Base-by-base conservation (phyloP, 768 basidiomycete species). In the Paxillus rubicundulus region DNA sequence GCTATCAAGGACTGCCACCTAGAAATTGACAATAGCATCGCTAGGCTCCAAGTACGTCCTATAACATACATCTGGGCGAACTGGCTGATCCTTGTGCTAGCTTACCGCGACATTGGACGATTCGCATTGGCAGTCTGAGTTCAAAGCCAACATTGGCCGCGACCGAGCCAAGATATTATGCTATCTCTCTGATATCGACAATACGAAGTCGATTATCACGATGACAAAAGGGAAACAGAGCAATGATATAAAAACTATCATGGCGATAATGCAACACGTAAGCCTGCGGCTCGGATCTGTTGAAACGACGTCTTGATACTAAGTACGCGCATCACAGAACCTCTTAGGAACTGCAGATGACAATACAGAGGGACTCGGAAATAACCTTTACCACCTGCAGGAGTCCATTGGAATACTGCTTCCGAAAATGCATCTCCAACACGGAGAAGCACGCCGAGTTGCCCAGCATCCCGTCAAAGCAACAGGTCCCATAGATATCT, bases 201-300 rank as follows among this genome's bases (percentile, higher is more conserved):
- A 77, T 52, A 63, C 65, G 21, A 73, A 77, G 52, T 64, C 60
- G 0, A 64, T 78, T 45, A 65, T 71, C 7, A 63, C 65, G 9
- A 67, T 66, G 36, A 61, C 67, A 28, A 56, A 74, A 30, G 53
- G 61, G 45, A 71, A 71, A 34, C 67, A 70, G 40, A 52, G 62
- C n/a, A 64, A 65, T n/a, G 69, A 74, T 53, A 61, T 79, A 30
- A 65, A 61, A 34, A 54, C 67, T 30, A 67, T 82, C 45, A 81
- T 82, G 80, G 47, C 49, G 9, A 57, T 81, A 57, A 75, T 82
- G 73, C 81, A 83, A 60, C 69, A 72, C 53, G 81, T 79, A 28
- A 37, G 61, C 53, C 47, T 14, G 27, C 37, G 4, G 2, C 37
- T 8, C 21, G 27, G 14, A 9, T 40, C 16, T 8, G 14, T 41